phyloP scores from a whole-genome alignment of 495 filamentous ascomycete species.

The Haplographium delicatum region DNA sequence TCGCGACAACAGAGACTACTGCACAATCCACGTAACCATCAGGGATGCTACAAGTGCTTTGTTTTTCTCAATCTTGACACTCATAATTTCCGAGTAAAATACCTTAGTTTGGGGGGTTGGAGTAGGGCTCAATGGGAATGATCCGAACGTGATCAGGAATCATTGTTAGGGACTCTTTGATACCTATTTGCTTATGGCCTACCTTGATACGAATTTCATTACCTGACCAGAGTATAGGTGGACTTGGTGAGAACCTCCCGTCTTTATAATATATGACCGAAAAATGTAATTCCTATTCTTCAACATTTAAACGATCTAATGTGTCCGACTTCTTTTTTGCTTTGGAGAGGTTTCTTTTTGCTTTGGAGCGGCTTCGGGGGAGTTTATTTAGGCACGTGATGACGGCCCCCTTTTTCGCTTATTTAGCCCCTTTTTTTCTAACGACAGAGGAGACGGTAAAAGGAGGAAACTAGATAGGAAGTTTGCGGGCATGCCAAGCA shows the following conservation, averaged over 20 bases:
- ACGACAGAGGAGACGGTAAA: too few relatives aligned
- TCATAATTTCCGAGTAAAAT: slow-evolving; percentile 3
- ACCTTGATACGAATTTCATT: neutral
- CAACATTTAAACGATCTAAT: neutral
- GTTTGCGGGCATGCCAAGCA: too few relatives aligned
- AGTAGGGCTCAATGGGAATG: slow-evolving; percentile 1
- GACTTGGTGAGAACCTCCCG: neutral
- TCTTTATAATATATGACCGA: neutral
- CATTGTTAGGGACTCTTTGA: neutral
- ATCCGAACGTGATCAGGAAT: neutral
- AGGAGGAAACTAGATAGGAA: too few relatives aligned
- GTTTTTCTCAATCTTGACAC: neutral
- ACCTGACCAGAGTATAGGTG: neutral
- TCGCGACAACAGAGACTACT: neutral
- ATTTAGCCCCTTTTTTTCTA: too few relatives aligned
- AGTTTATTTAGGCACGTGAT: too few relatives aligned
- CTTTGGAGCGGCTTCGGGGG: too few relatives aligned
- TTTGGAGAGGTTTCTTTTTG: too few relatives aligned
- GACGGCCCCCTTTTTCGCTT: too few relatives aligned
- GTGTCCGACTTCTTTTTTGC: too few relatives aligned
- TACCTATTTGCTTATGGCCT: slow-evolving; percentile 8
- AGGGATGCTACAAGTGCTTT: neutral
- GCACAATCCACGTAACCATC: neutral
- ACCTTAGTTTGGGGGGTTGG: too few relatives aligned
- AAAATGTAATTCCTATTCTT: neutral